Evolutionary conservation across 2,329 filamentous ascomycete species (phyloP).

Genomic region (Teratosphaeriaceae sp.): DNA sequence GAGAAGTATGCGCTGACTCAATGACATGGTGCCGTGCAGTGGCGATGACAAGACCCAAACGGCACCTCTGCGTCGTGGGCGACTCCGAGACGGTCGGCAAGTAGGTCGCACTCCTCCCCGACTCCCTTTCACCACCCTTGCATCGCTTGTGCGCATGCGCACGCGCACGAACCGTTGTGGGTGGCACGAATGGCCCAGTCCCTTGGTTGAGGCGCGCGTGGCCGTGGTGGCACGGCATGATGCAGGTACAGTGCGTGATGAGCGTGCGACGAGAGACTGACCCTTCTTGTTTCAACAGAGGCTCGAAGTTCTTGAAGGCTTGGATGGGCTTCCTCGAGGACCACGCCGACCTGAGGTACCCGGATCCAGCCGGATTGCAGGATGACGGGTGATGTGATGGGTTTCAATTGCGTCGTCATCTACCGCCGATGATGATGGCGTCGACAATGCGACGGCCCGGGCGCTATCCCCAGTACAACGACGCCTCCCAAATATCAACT

Average conservation of each 20-base stretch:
- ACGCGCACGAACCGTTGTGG: no score
- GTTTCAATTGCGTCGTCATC: no score
- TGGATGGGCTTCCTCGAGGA: constrained; percentile 95
- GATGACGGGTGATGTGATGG: constrained; percentile 12
- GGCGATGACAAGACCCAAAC: constrained; percentile 91
- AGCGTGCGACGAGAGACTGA: constrained; percentile 10
- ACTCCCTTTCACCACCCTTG: no score
- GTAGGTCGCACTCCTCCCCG: constrained; percentile 57
- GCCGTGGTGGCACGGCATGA: not conserved
- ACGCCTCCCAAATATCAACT: no score
- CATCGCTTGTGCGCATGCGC: no score
- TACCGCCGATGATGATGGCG: no score
- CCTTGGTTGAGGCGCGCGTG: not conserved
- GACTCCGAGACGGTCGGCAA: constrained; percentile 88
- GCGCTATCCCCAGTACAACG: no score
- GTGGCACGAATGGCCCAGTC: not conserved
- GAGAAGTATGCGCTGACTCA: no score
- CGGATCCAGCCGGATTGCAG: constrained; percentile 52
- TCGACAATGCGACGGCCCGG: not conserved
- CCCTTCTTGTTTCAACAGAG: constrained; percentile 50
- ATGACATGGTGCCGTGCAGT: constrained; percentile 49
- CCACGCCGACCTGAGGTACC: constrained; percentile 82
- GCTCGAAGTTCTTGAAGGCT: constrained; percentile 73
- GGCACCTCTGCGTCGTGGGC: constrained; percentile 83
- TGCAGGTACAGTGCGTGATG: constrained; percentile 5